Evolutionary conservation across 805 yeast genomes (phyloP).

Genomic region (Saturnispora sanitii): DNA sequence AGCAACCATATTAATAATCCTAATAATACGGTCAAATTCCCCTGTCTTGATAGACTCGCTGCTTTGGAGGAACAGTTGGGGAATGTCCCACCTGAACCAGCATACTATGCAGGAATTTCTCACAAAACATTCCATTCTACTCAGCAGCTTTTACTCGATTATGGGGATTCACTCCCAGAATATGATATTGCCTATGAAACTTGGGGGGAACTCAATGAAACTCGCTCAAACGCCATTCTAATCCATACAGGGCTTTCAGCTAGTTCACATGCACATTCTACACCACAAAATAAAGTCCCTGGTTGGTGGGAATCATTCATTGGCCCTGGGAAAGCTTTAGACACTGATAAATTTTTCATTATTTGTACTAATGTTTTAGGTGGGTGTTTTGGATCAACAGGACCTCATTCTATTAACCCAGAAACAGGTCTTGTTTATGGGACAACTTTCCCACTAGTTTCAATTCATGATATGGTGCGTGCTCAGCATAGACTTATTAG

Average conservation of each 20-base stretch:
- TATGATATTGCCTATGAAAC: conserved; percentile 85
- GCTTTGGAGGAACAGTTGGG: conserved; percentile 45
- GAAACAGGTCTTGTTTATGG: conserved; percentile 60
- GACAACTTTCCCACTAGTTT: conserved; percentile 77
- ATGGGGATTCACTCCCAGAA: conserved; percentile 68
- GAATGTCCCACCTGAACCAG: conserved; percentile 93
- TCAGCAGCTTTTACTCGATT: conserved; percentile 62
- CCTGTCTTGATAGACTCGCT: conserved; percentile 69
- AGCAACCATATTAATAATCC: no score
- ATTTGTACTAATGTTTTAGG: conserved; percentile 89
- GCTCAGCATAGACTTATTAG: conserved; percentile 68
- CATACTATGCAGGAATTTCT: conserved; percentile 55
- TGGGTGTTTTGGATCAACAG: conserved; percentile 92
- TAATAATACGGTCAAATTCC: no score
- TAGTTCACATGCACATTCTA: conserved; percentile 87
- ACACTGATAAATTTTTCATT: conserved; percentile 71
- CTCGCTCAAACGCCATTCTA: conserved; percentile 61
- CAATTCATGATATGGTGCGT: conserved; percentile 83
- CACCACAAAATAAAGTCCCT: conserved; percentile 49
- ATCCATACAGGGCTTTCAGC: conserved; percentile 90
- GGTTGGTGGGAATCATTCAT: conserved; percentile 98
- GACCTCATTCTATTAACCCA: conserved; percentile 78
- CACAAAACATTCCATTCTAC: conserved; percentile 54
- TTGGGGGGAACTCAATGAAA: conserved; percentile 69
- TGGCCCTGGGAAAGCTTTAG: conserved; percentile 73